Evolutionary conservation across 768 basidiomycete species (phyloP).

Genomic region (Lactarius hatsudake): DNA sequence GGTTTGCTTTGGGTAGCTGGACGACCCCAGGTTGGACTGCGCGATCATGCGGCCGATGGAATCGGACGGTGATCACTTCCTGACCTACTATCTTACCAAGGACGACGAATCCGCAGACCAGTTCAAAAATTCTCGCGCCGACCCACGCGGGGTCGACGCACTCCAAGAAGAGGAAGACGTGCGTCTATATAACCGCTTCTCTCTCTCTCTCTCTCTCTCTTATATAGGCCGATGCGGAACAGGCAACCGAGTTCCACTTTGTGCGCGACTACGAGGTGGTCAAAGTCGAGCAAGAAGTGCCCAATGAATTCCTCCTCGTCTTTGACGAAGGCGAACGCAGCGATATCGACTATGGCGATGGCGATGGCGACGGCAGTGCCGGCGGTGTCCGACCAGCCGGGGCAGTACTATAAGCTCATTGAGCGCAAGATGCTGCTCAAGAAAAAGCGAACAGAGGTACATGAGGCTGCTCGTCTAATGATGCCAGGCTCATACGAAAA

Average conservation of each 20-base stretch:
- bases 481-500: background rate
- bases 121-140: conserved; percentile 60
- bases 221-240: background rate
- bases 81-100: conserved; percentile 79
- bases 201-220: background rate
- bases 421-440: conserved; percentile 86
- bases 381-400: conserved; percentile 41
- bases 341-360: conserved; percentile 34
- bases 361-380: conserved; percentile 27
- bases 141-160: conserved; percentile 39
- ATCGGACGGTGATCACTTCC: conserved; percentile 83
- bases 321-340: conserved; percentile 54
- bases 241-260: conserved; percentile 73
- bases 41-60: conserved; percentile 86
- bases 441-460: conserved; percentile 77
- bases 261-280: conserved; percentile 85
- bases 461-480: conserved; percentile 30
- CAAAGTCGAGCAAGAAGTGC: conserved; percentile 82
- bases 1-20: conserved; percentile 43
- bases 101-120: conserved; percentile 66
- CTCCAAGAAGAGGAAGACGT: conserved; percentile 57
- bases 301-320: conserved; percentile 79
- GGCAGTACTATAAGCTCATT: conserved; percentile 87
- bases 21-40: conserved; percentile 80
- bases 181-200: conserved; percentile 16